Percentiles rank a stretch among this genome's conserved stretches.
Evolutionary conservation across 192 early-diverging fungal genomes (phyloP).

Genomic region (Coemansia biformis): DNA sequence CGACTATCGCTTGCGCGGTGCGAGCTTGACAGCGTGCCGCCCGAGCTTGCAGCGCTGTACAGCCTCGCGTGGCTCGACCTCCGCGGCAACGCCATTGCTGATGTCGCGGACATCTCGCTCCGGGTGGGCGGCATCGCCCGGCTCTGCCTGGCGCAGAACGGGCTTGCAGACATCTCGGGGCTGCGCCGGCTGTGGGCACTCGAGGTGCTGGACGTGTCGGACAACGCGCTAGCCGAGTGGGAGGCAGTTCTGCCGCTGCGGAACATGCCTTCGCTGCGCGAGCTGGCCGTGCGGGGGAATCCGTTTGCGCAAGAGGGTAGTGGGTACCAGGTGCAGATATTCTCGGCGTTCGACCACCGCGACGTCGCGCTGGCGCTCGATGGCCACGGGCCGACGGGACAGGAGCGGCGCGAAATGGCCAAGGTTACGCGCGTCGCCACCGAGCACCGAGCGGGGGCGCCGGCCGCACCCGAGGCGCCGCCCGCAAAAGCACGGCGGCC

Average conservation of each 20-base stretch:
- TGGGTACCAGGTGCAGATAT: constrained; percentile 26
- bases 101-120: constrained; percentile 28
- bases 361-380: constrained; percentile 36
- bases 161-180: constrained; percentile 15
- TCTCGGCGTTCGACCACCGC: constrained; percentile 46
- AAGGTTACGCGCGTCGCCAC: constrained; percentile 43
- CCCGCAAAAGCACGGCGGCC: constrained; percentile 21
- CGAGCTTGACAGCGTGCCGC: constrained; percentile 33
- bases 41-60: constrained; percentile 20
- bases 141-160: constrained; percentile 31
- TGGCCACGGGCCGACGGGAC: constrained; percentile 20
- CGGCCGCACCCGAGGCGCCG: constrained; percentile 2
- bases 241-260: constrained; percentile 18
- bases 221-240: constrained; percentile 32
- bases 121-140: constrained; percentile 26
- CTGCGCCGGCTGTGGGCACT: constrained; percentile 44
- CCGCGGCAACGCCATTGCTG: constrained; percentile 21
- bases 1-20: constrained; percentile 41
- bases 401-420: constrained; percentile 42
- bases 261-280: constrained; percentile 33
- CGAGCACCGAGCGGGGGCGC: constrained; percentile 9
- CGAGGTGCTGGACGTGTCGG: constrained; percentile 28
- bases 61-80: constrained; percentile 40
- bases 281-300: constrained; percentile 29
- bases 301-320: constrained; percentile 22